Base-by-base conservation (phyloP, 768 basidiomycete species). In the Mycena latifolia region DNA sequence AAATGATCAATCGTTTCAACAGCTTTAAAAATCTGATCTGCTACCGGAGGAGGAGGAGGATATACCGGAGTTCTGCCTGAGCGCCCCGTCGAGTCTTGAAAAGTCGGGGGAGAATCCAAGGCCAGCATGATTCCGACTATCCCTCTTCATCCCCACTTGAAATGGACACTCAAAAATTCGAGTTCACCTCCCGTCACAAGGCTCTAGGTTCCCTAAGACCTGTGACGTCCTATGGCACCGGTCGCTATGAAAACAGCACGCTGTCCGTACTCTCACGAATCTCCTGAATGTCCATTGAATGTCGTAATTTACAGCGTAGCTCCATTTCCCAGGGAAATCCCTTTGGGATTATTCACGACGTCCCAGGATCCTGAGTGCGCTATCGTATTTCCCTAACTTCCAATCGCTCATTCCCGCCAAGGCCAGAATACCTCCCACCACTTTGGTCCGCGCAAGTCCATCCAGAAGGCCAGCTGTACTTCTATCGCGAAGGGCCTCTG, bases 401-500 rank as follows among this genome's bases (percentile, higher is more conserved):
- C 33, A 22, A 7, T 58, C 20, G 11, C 52, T 55, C n/a, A 63
- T 24, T 10, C 29, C 12, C 41, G 17, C 15, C 27, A 39, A 63
- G 59, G 37, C 67, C 59, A 8, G 28, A 33, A 31, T 85, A 86
- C 63, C 74, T 88, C n/a, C 84, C 85, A 6, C 74, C 69, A 9
- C 68, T 77, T 17, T 91, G 90, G 90, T 71, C 75, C 1, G 70
- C 78, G 1, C 74, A 81, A 35, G 76, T 81, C 1, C 88, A 91
- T 53, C 89, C 90, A 0, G 89, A 91, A 68, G 90, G 90, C 18
- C 84, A 88, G 61, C 59, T 76, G 1, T 91, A 91, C 69, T 90
- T 85, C 65, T 73, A 73, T 56, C 74, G 77, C 35, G 53, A 78
- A 14, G 69, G 75, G 18, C 55, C 70, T 4, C 75, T 85, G 25